Conservation (phyloP, 2,329 filamentous ascomycete genomes). For the Leptographium radiaticola region DNA sequence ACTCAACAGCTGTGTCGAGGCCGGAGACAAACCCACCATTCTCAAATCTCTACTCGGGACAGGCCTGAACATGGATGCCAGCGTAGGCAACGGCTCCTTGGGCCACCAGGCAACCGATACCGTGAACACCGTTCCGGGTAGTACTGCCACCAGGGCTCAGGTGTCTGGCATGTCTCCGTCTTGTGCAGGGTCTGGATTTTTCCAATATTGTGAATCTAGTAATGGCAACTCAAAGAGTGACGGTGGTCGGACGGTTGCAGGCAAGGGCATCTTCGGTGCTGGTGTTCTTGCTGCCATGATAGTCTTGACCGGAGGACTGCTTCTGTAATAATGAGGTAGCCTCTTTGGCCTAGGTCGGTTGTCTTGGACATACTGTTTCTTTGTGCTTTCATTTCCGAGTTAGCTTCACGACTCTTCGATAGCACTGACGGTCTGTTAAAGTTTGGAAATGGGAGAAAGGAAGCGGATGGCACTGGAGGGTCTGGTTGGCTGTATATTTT, state of each 20-base stretch:
- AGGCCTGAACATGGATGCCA: slow-evolving; percentile 56
- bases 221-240: slow-evolving; percentile 18
- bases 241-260: slow-evolving; percentile 12
- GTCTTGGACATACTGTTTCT: too few relatives aligned
- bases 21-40: slow-evolving; percentile 61
- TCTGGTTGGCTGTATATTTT: too few relatives aligned
- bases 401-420: too few relatives aligned
- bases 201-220: slow-evolving; percentile 22
- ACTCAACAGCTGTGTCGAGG: slow-evolving; percentile 64
- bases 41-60: slow-evolving; percentile 71
- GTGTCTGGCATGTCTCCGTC: slow-evolving; percentile 5
- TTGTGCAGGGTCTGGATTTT: slow-evolving; percentile 26
- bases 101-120: slow-evolving; percentile 5
- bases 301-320: slow-evolving; percentile 20
- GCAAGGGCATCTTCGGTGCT: slow-evolving; percentile 18
- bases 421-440: too few relatives aligned
- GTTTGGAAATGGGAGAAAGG: too few relatives aligned
- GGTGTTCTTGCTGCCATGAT: slow-evolving; percentile 24
- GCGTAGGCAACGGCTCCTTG: slow-evolving; percentile 12
- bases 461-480: too few relatives aligned
- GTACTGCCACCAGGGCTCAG: slow-evolving; percentile 11
- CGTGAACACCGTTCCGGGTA: slow-evolving; percentile 17
- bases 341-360: too few relatives aligned
- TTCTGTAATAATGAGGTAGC: slow-evolving; percentile 15
- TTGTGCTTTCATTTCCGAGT: too few relatives aligned